Evolutionary conservation across 177 flowering plant genomes (phyloP).

Genomic region (Telopea speciosissima): DNA sequence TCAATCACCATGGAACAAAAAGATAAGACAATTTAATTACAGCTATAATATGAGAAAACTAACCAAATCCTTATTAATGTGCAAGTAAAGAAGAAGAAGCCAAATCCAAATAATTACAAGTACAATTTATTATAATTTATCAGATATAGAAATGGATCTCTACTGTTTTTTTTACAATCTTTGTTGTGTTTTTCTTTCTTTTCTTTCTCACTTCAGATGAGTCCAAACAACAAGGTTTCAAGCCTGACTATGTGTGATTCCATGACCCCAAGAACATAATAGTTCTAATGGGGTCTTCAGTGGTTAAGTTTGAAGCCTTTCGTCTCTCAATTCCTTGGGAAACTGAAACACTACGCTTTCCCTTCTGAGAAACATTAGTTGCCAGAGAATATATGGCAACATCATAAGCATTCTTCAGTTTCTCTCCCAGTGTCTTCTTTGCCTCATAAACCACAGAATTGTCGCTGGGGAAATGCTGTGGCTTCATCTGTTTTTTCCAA

Average conservation of each 20-base stretch:
- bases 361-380: slow-evolving; percentile 2
- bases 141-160: too few species aligned
- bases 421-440: slow-evolving; percentile 34
- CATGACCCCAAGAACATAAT: slow-evolving; percentile 66
- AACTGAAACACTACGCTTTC: background rate
- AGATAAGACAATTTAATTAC: too few species aligned
- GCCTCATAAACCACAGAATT: slow-evolving; percentile 23
- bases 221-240: background rate
- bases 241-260: slow-evolving; percentile 38
- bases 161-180: too few species aligned
- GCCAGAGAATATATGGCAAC: slow-evolving; percentile 15
- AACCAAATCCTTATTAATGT: too few species aligned
- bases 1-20: too few species aligned
- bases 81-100: too few species aligned
- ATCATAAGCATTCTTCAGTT: slow-evolving; percentile 24
- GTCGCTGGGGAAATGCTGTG: slow-evolving; percentile 24
- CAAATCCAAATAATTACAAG: too few species aligned
- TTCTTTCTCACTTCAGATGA: too few species aligned
- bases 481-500: slow-evolving; percentile 19
- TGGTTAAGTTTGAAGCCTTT: slow-evolving; percentile 4
- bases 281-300: slow-evolving; percentile 58
- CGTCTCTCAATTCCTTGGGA: slow-evolving; percentile 32
- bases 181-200: too few species aligned
- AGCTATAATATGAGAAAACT: too few species aligned
- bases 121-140: too few species aligned